A percentile compares a stretch with the other conserved stretches of the same genome.
These are phyloP conservation scores for Microbotryum scabiosae DNA, from an alignment of 1,284 basidiomycete genomes.

Conservation along the genomic window DNA sequence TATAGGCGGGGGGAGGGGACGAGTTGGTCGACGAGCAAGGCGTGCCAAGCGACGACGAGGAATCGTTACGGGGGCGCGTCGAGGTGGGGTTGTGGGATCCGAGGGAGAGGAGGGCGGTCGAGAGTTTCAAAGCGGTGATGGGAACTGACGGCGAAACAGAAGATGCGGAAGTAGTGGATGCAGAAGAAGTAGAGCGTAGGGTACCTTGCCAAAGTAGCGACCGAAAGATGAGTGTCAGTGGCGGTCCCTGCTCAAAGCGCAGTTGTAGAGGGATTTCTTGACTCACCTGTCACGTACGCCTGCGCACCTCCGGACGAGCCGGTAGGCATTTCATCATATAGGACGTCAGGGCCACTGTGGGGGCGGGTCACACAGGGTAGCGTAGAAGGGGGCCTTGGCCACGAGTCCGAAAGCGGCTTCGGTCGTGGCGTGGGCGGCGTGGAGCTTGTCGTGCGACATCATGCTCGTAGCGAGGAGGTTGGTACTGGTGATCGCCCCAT, in stretches of 20 bases:
- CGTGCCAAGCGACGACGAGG: not conserved
- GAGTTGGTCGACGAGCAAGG: conserved; percentile 3
- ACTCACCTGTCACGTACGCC: not conserved
- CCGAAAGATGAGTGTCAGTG: too few species aligned
- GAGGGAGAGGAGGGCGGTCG: not conserved
- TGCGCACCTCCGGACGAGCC: not conserved
- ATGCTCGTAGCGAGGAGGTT: not conserved
- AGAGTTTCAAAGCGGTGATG: not conserved
- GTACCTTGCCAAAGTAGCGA: too few species aligned
- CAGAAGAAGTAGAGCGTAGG: not conserved
- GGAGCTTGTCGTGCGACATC: not conserved
- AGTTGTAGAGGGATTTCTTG: not conserved
- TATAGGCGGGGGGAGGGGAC: conserved; percentile 23
- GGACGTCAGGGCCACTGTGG: not conserved
- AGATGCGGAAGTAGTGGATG: not conserved
- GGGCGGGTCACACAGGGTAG: conserved; percentile 3
- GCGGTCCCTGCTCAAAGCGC: not conserved
- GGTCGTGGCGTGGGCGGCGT: not conserved
- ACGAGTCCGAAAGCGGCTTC: not conserved
- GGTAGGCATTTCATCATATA: not conserved
- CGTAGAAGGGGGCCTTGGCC: not conserved
- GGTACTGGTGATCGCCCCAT: not conserved
- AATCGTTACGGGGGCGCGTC: too few species aligned
- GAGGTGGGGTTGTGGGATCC: conserved; percentile 1
- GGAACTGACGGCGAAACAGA: not conserved